These are phyloP conservation scores for Retiboletus flavoniger DNA, from an alignment of 1,284 basidiomycete genomes.

Conservation along the genomic window DNA sequence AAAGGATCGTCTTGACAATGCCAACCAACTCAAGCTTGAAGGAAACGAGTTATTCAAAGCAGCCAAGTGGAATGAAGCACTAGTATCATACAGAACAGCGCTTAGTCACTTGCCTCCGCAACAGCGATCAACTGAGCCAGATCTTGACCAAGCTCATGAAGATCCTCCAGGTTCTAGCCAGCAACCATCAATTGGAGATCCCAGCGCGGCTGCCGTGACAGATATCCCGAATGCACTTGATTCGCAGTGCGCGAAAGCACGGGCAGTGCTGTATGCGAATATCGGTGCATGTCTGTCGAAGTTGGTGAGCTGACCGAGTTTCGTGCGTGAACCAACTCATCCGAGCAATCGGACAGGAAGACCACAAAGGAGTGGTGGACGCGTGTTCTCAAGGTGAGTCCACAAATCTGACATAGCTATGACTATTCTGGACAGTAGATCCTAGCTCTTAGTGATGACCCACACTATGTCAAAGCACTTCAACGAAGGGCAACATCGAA, in stretches of 20 bases:
- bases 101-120: conserved; percentile 57
- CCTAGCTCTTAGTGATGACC: conserved; percentile 82
- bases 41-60: conserved; percentile 55
- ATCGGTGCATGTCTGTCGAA: conserved; percentile 80
- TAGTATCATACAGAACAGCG: conserved; percentile 60
- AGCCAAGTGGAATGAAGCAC: conserved; percentile 62
- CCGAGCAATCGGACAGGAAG: conserved; percentile 47
- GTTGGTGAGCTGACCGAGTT: conserved; percentile 48
- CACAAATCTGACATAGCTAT: neutral
- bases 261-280: conserved; percentile 74
- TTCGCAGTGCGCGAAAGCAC: conserved; percentile 50
- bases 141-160: conserved; percentile 12
- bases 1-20: conserved; percentile 48
- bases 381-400: conserved; percentile 70
- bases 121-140: conserved; percentile 20
- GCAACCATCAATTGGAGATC: conserved; percentile 19
- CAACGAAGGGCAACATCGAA: conserved; percentile 86
- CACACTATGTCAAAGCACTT: conserved; percentile 82
- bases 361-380: conserved; percentile 72
- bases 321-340: conserved; percentile 3
- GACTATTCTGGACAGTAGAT: conserved; percentile 6
- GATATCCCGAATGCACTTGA: conserved; percentile 33
- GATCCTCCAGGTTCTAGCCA: conserved; percentile 15
- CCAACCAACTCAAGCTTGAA: conserved; percentile 60
- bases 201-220: neutral